Evolutionary conservation across 371 early-diverging fungal species (phyloP), one percentile per base, ranked within the genome.

Genomic region (Actinomortierella ambigua): DNA sequence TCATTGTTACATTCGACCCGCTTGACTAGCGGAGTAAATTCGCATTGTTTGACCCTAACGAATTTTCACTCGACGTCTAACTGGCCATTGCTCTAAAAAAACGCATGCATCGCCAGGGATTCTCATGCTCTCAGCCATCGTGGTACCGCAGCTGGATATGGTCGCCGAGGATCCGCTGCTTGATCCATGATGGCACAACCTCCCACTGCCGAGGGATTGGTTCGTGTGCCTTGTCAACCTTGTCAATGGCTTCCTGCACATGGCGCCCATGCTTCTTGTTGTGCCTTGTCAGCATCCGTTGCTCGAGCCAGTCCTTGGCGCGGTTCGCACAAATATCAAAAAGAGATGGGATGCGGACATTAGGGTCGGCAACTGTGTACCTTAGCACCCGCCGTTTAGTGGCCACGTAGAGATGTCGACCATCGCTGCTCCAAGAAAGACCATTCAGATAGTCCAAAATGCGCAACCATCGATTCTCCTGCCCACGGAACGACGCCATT

Each of bases 381-480:
- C 77, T 79, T 24, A 86, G 57, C n/a, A 86, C 83, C 1, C 86
- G 78, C n/a, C 81, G 77, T 27, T 82, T 77, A 1, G 86, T 84
- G 0, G 86, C 75, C 14, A 86, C 81, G 54, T 83, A 84, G 11
- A 86, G 59, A 50, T 79, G 70, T 1, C 75, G 67, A 0, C 87
- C 87, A 61, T 85, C 81, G 8, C 63, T 60, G 11, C 84, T 82
- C 87, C 87, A 86, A 2, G 82, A 80, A 9, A 85, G 62, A 3
- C 87, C 87, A 42, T 85, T 85, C 50, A 86, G 81, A 20, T 77
- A 79, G 22, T 84, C 85, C n/a, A 85, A 55, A 26, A 86, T 86
- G 1, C 87, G 75, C 8, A 86, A 53, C 7, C 76, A 65, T 42
- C 59, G 63, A 41, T 85, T 75, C 22, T 64, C 64, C 57, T 86